These are phyloP conservation scores for Capsicum pubescens DNA, from an alignment of 257 asterid species.

Conservation along the genomic window DNA sequence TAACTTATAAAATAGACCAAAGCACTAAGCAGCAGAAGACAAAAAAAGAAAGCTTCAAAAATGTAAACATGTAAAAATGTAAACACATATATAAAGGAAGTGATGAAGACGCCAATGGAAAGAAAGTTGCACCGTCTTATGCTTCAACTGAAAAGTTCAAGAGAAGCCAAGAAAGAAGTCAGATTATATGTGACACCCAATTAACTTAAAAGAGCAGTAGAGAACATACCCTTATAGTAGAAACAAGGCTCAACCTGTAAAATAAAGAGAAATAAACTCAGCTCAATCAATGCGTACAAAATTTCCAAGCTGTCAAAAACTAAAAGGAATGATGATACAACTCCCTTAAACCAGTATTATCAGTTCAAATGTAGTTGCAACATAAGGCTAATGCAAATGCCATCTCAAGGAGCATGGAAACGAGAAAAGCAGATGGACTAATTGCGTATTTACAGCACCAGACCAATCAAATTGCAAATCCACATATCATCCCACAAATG, in stretches of 20 bases:
- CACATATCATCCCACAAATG: not conserved
- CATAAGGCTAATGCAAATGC: not conserved
- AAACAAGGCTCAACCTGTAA: conserved; percentile 90
- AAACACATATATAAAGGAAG: not conserved
- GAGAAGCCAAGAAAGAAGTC: not conserved
- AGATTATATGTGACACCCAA: not conserved
- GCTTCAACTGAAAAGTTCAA: conserved; percentile 1
- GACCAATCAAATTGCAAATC: not conserved
- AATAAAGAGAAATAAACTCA: conserved; percentile 11
- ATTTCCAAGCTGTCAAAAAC: not conserved
- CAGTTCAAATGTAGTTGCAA: not conserved
- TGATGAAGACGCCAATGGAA: not conserved
- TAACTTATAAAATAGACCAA: not conserved
- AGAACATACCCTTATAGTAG: conserved; percentile 74
- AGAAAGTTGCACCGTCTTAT: not conserved
- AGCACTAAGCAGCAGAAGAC: not conserved
- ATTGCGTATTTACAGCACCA: not conserved
- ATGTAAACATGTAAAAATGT: not conserved
- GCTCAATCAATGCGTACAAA: not conserved
- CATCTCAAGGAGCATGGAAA: not conserved
- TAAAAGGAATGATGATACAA: not conserved
- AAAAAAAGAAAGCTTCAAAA: not conserved
- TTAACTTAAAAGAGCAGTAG: conserved; percentile 7
- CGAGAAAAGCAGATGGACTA: not conserved
- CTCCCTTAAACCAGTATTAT: not conserved